Base-by-base conservation (phyloP, 805 yeast species). In the Monosporozyma siamensis region DNA sequence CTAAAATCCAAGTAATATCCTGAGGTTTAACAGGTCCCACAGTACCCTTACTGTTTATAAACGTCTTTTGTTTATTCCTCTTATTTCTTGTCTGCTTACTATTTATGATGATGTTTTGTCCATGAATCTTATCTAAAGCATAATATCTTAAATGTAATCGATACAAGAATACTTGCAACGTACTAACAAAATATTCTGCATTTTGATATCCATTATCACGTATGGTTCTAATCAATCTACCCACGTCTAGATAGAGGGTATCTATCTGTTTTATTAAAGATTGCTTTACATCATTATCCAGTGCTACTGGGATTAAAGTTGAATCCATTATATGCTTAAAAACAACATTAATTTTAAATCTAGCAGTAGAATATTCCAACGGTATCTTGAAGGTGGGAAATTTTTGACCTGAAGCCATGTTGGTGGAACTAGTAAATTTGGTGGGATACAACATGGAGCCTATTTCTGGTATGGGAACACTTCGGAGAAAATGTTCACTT, bases 71-170 rank as follows among this genome's bases (percentile, higher is more conserved):
- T 3, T 18, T 37, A 12, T 18, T 12, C 7, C 14, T 26, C 4
- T 11, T 18, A 2, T 14, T 35, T 6, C 7, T 23, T 8, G 18
- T 20, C 10, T 17, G 15, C 12, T 31, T 26, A 4, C 17, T 23
- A 25, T 24, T 11, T 12, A 20, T n/a, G 4, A 23, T 15, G 5
- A 17, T 50, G 14, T 41, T 43, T 40, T 46, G 41, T 12, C 40
- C 30, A 17, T 45, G 43, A n/a, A 45, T 23, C 18, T 46, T 38
- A 2, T 47, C 44, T 6, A 56, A 42, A 2, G 59, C 57, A 32
- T 27, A 46, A 31, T 48, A 51, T 32, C 63, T 43, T 18, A 58
- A 32, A 39, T 56, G 58, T 21, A 54, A 42, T 32, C 63, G 47
- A 31, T 54, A 52, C 11, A 58, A 41, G 37, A 58, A 55, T 12